Conservation (phyloP, 345 rosid species). For the Aethionema arabicum region DNA sequence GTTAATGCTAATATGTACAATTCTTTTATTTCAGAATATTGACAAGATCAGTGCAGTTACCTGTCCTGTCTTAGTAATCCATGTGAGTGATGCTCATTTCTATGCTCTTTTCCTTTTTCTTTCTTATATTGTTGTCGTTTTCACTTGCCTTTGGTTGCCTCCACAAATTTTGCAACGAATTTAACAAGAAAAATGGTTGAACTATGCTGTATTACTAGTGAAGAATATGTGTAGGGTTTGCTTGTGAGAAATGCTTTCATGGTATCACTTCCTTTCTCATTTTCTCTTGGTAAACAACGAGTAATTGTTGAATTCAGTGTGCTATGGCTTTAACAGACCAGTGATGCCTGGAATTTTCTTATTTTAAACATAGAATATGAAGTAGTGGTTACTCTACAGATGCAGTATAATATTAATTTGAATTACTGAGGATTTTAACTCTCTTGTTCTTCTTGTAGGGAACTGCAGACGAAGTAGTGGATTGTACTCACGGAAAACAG, state of each 20-base stretch:
- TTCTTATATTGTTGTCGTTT: neutral
- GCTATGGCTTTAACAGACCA: neutral
- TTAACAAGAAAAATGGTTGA: slow-evolving; percentile 18
- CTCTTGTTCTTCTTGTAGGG: slow-evolving; percentile 51
- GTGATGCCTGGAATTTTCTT: neutral
- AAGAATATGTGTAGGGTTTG: neutral
- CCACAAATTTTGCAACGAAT: slow-evolving; percentile 1
- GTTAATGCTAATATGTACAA: neutral
- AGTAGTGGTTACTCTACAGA: neutral
- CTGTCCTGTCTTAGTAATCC: slow-evolving; percentile 80
- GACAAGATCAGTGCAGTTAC: slow-evolving; percentile 79
- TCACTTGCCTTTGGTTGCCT: slow-evolving; percentile 8
- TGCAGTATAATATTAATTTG: neutral
- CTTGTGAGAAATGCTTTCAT: neutral
- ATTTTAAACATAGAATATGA: neutral
- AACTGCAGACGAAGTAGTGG: slow-evolving; percentile 91
- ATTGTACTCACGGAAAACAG: slow-evolving; percentile 88
- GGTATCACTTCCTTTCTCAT: neutral
- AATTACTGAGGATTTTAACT: slow-evolving; percentile 9
- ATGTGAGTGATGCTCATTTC: slow-evolving; percentile 56
- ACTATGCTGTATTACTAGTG: slow-evolving; percentile 12
- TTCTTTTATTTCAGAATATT: slow-evolving; percentile 64
- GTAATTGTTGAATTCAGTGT: neutral
- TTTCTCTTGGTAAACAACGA: neutral
- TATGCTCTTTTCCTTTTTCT: neutral